Percentiles rank a stretch among this genome's conserved stretches.
Conservation (phyloP, 306 rosid genomes). For the Rosa persica region DNA sequence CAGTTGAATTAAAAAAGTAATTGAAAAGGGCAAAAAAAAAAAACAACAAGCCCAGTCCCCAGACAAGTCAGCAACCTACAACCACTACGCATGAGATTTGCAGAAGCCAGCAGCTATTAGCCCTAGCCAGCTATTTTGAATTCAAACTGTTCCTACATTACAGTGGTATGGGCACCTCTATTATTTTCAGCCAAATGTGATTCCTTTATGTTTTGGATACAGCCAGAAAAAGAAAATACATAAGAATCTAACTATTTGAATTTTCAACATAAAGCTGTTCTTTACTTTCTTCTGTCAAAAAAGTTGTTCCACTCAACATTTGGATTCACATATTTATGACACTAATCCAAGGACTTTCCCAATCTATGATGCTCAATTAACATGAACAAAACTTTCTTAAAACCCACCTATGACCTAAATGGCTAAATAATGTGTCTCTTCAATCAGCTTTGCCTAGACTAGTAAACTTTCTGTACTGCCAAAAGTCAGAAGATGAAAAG, state of each 20-base stretch:
- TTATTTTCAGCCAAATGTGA: not conserved
- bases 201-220: not conserved
- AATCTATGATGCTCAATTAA: not conserved
- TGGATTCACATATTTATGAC: not conserved
- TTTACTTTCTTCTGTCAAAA: not conserved
- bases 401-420: not conserved
- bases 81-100: not conserved
- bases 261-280: not conserved
- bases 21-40: not conserved
- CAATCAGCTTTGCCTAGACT: constrained; percentile 5
- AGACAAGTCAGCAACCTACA: constrained; percentile 10
- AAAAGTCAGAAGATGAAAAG: not conserved
- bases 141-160: constrained; percentile 5
- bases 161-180: constrained; percentile 1
- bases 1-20: not conserved
- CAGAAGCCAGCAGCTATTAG: constrained; percentile 1
- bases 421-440: not conserved
- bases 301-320: not conserved
- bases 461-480: constrained; percentile 28
- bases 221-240: not conserved
- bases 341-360: not conserved
- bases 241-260: not conserved
- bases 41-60: not conserved
- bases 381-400: not conserved
- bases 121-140: not conserved